phyloP scores from a whole-genome alignment of 345 rosid species.

The Eucalyptus brandiana region DNA sequence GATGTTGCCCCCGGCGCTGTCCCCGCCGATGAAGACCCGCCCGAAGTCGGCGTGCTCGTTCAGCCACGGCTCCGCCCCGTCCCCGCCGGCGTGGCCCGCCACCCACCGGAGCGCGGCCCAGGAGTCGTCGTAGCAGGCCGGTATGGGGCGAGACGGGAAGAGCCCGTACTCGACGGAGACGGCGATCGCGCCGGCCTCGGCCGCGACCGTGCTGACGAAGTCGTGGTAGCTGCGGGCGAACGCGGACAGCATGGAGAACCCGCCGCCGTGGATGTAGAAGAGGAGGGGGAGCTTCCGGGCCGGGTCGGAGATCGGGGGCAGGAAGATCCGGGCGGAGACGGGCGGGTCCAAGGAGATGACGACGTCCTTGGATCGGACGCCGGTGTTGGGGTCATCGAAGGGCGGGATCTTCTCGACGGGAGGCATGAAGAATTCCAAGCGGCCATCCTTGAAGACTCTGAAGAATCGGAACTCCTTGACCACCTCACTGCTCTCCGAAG shows the following conservation, averaged over 20 bases:
- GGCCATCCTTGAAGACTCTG: slow-evolving; percentile 15
- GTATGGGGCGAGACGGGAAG: slow-evolving; percentile 18
- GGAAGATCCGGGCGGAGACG: slow-evolving; percentile 25
- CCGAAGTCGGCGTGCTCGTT: slow-evolving; percentile 7
- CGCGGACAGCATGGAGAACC: slow-evolving; percentile 9
- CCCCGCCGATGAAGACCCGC: slow-evolving; percentile 13
- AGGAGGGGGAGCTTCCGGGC: slow-evolving; percentile 11
- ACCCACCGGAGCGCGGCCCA: slow-evolving; percentile 18
- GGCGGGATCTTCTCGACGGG: slow-evolving; percentile 9
- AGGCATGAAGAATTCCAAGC: not conserved
- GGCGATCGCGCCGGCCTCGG: not conserved
- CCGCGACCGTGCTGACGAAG: not conserved
- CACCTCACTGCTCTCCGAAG: not conserved
- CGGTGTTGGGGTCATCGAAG: slow-evolving; percentile 3
- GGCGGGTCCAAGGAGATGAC: slow-evolving; percentile 1
- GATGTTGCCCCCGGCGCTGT: slow-evolving; percentile 28
- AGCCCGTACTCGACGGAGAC: slow-evolving; percentile 14
- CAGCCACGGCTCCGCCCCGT: slow-evolving; percentile 1
- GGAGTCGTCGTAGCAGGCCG: slow-evolving; percentile 25
- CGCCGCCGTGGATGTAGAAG: slow-evolving; percentile 13
- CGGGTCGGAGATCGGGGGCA: slow-evolving; percentile 4
- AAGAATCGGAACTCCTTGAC: slow-evolving; percentile 22
- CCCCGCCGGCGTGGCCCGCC: not conserved
- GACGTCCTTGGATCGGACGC: slow-evolving; percentile 19
- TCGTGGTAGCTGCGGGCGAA: not conserved